Percentiles rank a stretch among this genome's conserved stretches.
These are phyloP conservation scores for Zizania latifolia DNA, from an alignment of 176 grass and related monocot genomes.

Conservation along the genomic window DNA sequence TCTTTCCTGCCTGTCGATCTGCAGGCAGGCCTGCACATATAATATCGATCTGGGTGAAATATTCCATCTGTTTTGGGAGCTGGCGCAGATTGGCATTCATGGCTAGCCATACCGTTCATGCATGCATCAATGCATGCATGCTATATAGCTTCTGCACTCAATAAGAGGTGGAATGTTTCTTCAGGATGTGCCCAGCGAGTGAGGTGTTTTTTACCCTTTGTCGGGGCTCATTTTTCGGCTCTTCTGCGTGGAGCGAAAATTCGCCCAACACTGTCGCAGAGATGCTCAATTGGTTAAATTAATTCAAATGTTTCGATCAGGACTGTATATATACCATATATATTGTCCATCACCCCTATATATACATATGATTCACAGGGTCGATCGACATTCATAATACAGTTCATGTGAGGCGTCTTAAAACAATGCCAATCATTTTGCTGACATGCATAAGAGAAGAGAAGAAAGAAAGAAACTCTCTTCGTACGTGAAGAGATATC, in stretches of 20 bases:
- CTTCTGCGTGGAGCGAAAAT: background rate
- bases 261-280: background rate
- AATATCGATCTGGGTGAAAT: background rate
- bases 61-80: constrained; percentile 12
- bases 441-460: too few relatives aligned
- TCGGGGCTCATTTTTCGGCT: background rate
- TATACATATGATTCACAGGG: too few relatives aligned
- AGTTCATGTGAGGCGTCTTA: too few relatives aligned
- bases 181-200: background rate
- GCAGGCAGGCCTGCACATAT: too few relatives aligned
- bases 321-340: too few relatives aligned
- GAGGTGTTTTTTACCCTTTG: background rate
- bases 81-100: background rate
- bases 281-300: background rate
- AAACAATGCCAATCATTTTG: too few relatives aligned
- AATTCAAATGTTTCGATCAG: too few relatives aligned
- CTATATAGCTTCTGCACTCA: background rate
- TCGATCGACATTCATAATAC: too few relatives aligned
- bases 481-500: too few relatives aligned
- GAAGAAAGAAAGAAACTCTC: too few relatives aligned
- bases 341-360: too few relatives aligned
- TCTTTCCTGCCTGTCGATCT: background rate
- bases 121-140: background rate
- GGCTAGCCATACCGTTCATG: background rate
- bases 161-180: background rate